Base-by-base conservation (phyloP, 306 rosid species). In the Cicer cuneatum region DNA sequence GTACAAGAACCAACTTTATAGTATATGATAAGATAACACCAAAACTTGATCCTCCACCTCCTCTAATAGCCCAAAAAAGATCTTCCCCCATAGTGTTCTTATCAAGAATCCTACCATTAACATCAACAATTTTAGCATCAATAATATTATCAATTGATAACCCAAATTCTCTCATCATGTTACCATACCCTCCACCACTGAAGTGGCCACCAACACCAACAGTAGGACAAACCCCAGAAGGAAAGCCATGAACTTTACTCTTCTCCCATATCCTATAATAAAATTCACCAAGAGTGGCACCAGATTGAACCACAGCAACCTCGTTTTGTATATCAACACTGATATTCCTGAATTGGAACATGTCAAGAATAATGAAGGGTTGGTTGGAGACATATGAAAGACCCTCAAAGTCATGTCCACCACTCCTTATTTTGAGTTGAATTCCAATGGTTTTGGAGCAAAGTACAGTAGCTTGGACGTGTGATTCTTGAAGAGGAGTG, bases 321-420 rank as follows among this genome's bases (percentile, higher is more conserved):
- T 82, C 68, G 24, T 78, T 84, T 11, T 72, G 63, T 2, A 81
- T 16, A 51, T 90, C 86, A 35, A 93, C 86, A 41, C 68, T 47
- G 19, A 93, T 71, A 4, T 79, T 57, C 14, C 91, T 41, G 74
- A 93, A 81, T 6, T 89, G 79, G 75, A 88, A 93, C 89, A 93
- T 83, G 81, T 93, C 98, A 37, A 93, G 87, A 51, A 93, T 46
- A 52, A 90, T 76, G 61, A 93, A 93, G 19, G 78, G 85, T 33
- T 69, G 72, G n/a, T 82, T 72, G 39, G 96, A 90, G 77, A 80
- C 63, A 71, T 93, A 93, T 0, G 98, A 90, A 35, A 81, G 12
- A 2, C 98, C 96, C 59, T 91, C 98, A 15, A 67, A 88, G 75
- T 92, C 98, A 66, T 90, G 98, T 7, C 97, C 98, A 16, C 98